Percentiles rank a stretch among this genome's conserved stretches.
phyloP scores from a whole-genome alignment of 495 filamentous ascomycete species.

The Ramalina peruviana region DNA sequence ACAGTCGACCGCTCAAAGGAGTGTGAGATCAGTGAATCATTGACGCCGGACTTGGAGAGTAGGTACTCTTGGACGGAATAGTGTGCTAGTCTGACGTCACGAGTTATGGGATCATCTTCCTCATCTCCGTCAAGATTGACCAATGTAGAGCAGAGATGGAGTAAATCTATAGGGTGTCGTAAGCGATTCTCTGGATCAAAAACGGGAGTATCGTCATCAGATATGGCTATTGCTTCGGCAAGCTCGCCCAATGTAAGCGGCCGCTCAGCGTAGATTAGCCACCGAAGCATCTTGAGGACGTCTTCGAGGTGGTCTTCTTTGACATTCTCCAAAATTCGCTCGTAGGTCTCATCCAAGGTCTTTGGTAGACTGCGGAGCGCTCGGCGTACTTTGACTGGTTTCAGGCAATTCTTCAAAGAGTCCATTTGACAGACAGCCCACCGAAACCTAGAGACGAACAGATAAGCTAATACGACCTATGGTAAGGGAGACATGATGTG shows the following conservation, averaged over 20 bases:
- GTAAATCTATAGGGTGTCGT: slow-evolving; percentile 8
- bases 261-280: slow-evolving; percentile 16
- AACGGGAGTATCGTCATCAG: background rate
- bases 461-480: background rate
- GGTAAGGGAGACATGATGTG: too few species aligned
- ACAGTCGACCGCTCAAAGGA: background rate
- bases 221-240: slow-evolving; percentile 10
- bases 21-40: background rate
- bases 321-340: slow-evolving; percentile 20
- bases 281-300: slow-evolving; percentile 18
- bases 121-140: background rate
- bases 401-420: slow-evolving; percentile 18
- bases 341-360: slow-evolving; percentile 24
- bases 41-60: background rate
- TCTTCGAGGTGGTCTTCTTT: slow-evolving; percentile 7
- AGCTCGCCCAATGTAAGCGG: slow-evolving; percentile 15
- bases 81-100: slow-evolving; percentile 21
- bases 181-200: slow-evolving; percentile 14
- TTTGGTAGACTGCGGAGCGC: slow-evolving; percentile 20
- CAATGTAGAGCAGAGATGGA: slow-evolving; percentile 21
- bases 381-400: slow-evolving; percentile 13
- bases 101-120: background rate
- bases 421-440: slow-evolving; percentile 29
- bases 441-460: slow-evolving; percentile 23
- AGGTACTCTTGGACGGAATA: slow-evolving; percentile 28